Percentiles rank a stretch among this genome's conserved stretches.
Evolutionary conservation across 169 alveolate species (phyloP).

Genomic region (Eimeria necatrix): DNA sequence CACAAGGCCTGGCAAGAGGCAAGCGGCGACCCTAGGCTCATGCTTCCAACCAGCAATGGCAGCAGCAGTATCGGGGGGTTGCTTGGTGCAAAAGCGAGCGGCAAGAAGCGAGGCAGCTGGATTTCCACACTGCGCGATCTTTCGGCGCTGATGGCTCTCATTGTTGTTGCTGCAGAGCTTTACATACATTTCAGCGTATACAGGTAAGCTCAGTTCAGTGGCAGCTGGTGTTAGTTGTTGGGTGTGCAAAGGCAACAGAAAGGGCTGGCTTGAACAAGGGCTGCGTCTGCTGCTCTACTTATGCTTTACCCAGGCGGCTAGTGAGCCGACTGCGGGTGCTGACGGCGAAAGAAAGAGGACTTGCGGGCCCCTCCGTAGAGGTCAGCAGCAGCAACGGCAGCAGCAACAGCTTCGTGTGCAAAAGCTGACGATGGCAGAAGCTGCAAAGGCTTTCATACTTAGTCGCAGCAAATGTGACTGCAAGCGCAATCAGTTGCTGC

Average conservation of each 20-base stretch:
- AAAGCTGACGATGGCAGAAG: neutral
- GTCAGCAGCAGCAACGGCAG: neutral
- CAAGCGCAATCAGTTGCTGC: too few relatives aligned
- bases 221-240: neutral
- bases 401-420: neutral
- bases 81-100: neutral
- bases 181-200: neutral
- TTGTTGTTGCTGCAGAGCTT: neutral
- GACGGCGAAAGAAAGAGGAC: neutral
- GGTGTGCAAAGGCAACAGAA: too few relatives aligned
- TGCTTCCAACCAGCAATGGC: neutral
- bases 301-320: neutral
- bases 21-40: neutral
- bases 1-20: conserved; percentile 29
- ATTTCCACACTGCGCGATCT: neutral
- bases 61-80: conserved; percentile 5
- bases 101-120: neutral
- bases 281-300: too few relatives aligned
- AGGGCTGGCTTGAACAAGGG: too few relatives aligned
- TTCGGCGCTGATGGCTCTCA: neutral
- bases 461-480: neutral
- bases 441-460: neutral
- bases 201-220: neutral
- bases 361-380: neutral
- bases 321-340: neutral